Evolutionary conservation across 768 basidiomycete genomes (phyloP).

Genomic region (Termitomyces sp.): DNA sequence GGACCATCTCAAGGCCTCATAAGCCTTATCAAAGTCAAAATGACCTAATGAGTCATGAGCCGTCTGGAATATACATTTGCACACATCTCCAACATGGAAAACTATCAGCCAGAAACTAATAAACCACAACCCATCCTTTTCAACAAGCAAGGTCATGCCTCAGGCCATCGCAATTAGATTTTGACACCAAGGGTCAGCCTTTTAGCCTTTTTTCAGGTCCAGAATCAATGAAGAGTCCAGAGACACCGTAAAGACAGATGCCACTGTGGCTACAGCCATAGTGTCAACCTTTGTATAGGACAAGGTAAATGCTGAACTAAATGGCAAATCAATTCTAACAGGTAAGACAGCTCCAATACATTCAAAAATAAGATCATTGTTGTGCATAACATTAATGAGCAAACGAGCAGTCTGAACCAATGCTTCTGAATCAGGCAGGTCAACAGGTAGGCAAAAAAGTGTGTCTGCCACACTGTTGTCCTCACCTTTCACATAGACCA

Average conservation of each 20-base stretch:
- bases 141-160: too few relatives aligned
- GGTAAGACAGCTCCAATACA: not conserved
- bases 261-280: too few relatives aligned
- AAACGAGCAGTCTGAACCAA: not conserved
- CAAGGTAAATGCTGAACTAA: not conserved
- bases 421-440: not conserved
- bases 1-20: slow-evolving; percentile 14
- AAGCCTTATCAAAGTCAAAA: slow-evolving; percentile 30
- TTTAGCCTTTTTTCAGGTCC: not conserved
- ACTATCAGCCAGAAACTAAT: not conserved
- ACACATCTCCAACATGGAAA: not conserved
- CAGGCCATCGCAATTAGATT: not conserved
- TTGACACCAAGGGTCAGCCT: not conserved
- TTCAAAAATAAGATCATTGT: not conserved
- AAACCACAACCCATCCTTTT: not conserved
- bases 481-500: slow-evolving; percentile 30
- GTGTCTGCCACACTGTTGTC: slow-evolving; percentile 32
- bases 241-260: too few relatives aligned
- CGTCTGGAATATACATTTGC: slow-evolving; percentile 19
- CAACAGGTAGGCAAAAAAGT: slow-evolving; percentile 20
- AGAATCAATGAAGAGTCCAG: too few relatives aligned
- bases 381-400: not conserved
- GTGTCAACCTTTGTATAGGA: not conserved
- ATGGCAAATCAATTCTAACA: not conserved
- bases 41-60: slow-evolving; percentile 27